Percentiles rank a stretch among this genome's conserved stretches.
These are phyloP conservation scores for Coemansia sp. DNA, from an alignment of 371 early-diverging fungal genomes.

Conservation along the genomic window DNA sequence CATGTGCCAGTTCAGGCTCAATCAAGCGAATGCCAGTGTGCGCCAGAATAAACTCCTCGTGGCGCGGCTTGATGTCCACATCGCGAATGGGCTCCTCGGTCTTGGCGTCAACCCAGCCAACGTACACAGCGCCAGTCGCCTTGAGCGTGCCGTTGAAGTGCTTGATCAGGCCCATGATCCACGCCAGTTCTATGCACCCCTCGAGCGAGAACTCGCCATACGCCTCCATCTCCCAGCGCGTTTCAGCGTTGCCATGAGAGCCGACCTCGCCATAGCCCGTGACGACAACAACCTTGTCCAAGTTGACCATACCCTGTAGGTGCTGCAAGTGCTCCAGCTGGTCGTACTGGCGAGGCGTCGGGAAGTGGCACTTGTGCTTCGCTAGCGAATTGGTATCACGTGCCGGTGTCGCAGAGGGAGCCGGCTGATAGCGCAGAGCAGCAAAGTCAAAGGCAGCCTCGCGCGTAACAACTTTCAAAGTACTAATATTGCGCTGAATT, in stretches of 20 bases:
- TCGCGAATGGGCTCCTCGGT: constrained; percentile 88
- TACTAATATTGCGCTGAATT: background rate
- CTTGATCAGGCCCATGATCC: constrained; percentile 95
- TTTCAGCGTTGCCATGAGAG: constrained; percentile 90
- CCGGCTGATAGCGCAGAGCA: background rate
- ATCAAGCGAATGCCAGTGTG: constrained; percentile 83
- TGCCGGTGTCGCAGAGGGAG: constrained; percentile 53
- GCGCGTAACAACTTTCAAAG: background rate
- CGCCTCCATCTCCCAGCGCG: constrained; percentile 97
- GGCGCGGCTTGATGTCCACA: constrained; percentile 84
- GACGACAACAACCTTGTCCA: constrained; percentile 90
- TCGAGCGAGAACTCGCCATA: constrained; percentile 89
- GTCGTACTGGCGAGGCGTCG: constrained; percentile 62
- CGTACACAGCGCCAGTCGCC: constrained; percentile 72
- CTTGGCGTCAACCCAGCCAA: constrained; percentile 93
- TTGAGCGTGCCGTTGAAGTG: constrained; percentile 83
- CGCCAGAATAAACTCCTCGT: constrained; percentile 85
- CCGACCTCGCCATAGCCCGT: constrained; percentile 95
- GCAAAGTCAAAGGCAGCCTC: background rate
- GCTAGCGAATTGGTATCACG: constrained; percentile 57
- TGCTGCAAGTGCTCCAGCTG: constrained; percentile 63
- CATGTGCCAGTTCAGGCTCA: constrained; percentile 84
- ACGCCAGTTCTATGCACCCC: constrained; percentile 95
- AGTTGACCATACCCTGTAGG: constrained; percentile 84
- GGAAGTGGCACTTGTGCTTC: constrained; percentile 90